Evolutionary conservation across 2,329 filamentous ascomycete genomes (phyloP), one percentile per base, ranked within the genome.

Genomic region (Trichocomaceae sp.): DNA sequence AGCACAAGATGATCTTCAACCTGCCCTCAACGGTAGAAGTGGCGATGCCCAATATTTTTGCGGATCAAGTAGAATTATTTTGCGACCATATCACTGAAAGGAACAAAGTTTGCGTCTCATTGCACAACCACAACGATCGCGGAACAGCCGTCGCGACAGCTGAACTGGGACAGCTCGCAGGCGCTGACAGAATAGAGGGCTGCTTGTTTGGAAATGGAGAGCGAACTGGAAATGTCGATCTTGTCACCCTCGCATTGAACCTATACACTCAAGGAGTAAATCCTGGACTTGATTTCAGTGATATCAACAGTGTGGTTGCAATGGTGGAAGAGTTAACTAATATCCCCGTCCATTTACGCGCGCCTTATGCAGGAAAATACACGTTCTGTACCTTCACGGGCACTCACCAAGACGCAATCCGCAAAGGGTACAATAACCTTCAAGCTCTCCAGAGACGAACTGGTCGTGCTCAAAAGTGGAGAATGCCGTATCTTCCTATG

Each of bases 21-120:
- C 80, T 99, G 49, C 92, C 93, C 0, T 92, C 93, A 1, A 97
- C 93, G 0, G 92, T 97, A 35, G 93, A 97, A 75, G 85, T 96
- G 84, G 76, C 89, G 0, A 96, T 92, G 1, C 91, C 90, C 35
- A 97, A 97, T 69, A 82, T 96, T 47, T 99, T 93, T 69, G 93
- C 93, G 48, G 93, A 99, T 68, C 87, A 95, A 75, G 88, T 97
- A 58, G 93, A 99, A 71, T 95, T 89, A 75, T 97, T 97, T 73
- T 95, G 90, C 77, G 83, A 79, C 50, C 80, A 92, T 69, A 90
- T 97, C 67, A 80, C 81, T 0, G 87, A 96, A 71, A 80, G 91
- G 50, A 86, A 96, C 66, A 93, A 90, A 75, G 81, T 96, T 47
- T 88, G 85, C 64, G 87, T 97, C 9, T 95, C 88, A 58, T 80